These are phyloP conservation scores for Penicillium vulpinum DNA, from an alignment of 2,329 filamentous ascomycete species.

Conservation along the genomic window DNA sequence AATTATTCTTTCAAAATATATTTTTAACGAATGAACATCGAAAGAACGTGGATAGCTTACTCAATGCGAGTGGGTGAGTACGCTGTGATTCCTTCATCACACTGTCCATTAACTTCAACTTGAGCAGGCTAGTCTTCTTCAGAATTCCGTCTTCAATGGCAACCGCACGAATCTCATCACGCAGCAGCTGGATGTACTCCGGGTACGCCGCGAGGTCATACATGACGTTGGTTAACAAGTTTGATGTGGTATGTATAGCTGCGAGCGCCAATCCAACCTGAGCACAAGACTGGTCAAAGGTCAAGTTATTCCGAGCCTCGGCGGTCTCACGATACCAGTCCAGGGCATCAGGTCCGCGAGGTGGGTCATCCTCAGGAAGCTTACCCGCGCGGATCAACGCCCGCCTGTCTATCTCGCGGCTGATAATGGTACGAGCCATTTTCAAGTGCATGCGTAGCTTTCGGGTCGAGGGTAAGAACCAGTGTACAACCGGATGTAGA, in stretches of 20 bases:
- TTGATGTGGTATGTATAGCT: conserved; percentile 38
- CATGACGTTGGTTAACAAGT: conserved; percentile 49
- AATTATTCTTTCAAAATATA: neutral
- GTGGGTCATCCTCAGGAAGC: conserved; percentile 15
- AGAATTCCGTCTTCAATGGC: conserved; percentile 44
- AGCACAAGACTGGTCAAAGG: conserved; percentile 15
- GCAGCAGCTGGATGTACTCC: conserved; percentile 52
- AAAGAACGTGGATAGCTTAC: conserved; percentile 20
- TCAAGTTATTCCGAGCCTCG: conserved; percentile 3
- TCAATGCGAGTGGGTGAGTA: conserved; percentile 25
- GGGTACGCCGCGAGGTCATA: conserved; percentile 56
- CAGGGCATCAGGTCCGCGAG: conserved; percentile 26
- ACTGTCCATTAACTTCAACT: conserved; percentile 39
- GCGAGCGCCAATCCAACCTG: conserved; percentile 34
- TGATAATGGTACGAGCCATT: conserved; percentile 39
- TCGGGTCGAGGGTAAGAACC: conserved; percentile 46
- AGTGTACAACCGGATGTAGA: conserved; percentile 46
- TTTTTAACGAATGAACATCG: neutral
- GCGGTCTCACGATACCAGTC: conserved; percentile 31
- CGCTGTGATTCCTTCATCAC: conserved; percentile 39
- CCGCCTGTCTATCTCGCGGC: conserved; percentile 28
- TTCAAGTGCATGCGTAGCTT: conserved; percentile 41
- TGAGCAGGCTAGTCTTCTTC: conserved; percentile 34
- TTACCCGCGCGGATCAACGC: conserved; percentile 23
- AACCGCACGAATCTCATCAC: conserved; percentile 52